Conservation (phyloP, 345 rosid species). For the Aquilaria malaccensis region DNA sequence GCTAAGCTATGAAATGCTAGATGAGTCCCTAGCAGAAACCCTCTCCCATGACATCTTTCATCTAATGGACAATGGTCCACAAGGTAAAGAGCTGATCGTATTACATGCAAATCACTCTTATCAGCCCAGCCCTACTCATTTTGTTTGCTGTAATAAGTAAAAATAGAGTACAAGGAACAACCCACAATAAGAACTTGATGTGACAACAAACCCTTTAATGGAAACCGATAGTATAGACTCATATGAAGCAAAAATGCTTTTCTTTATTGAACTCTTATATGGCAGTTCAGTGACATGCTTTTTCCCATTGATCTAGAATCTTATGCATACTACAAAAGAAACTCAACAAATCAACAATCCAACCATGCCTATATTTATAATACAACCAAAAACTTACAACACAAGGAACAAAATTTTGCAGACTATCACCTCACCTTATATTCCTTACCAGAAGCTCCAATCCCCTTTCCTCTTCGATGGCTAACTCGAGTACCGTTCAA, state of each 20-base stretch:
- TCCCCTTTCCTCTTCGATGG: conserved; percentile 19
- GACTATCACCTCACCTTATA: conserved; percentile 59
- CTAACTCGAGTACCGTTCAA: conserved; percentile 6
- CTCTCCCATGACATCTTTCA: too few relatives aligned
- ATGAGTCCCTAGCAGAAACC: too few relatives aligned
- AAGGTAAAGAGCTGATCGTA: too few relatives aligned
- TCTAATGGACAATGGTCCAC: too few relatives aligned
- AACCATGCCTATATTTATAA: conserved; percentile 19
- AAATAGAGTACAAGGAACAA: too few relatives aligned
- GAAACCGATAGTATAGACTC: neutral
- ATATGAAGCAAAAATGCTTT: conserved; percentile 14
- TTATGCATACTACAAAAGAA: conserved; percentile 30
- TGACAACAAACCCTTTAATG: too few relatives aligned
- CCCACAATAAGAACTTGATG: too few relatives aligned
- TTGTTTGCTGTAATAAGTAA: too few relatives aligned
- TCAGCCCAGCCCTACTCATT: too few relatives aligned
- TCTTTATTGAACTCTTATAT: conserved; percentile 23
- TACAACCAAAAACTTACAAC: conserved; percentile 28
- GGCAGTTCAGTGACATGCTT: conserved; percentile 9
- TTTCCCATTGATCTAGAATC: conserved; percentile 27
- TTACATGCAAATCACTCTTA: too few relatives aligned
- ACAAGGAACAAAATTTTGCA: conserved; percentile 26
- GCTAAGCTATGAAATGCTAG: too few relatives aligned
- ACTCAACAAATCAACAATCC: conserved; percentile 15
- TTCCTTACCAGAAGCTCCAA: conserved; percentile 25